These are phyloP conservation scores for Artemisia annua DNA, from an alignment of 129 eudicot genomes.

Conservation along the genomic window DNA sequence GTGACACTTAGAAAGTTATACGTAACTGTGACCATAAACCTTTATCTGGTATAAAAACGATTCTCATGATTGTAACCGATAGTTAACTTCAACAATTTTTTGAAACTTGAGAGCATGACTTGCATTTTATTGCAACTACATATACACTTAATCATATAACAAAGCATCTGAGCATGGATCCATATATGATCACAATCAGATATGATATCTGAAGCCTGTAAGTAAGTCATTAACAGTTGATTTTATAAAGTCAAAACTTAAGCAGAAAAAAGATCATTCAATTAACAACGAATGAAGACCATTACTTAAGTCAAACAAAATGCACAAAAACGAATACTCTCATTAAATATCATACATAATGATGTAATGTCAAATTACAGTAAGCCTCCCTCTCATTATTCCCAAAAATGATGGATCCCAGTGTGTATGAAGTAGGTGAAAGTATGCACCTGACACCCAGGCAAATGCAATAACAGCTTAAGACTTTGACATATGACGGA, in stretches of 20 bases:
- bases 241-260: neutral
- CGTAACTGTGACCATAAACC: no score
- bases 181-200: no score
- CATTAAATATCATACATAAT: slow-evolving; percentile 7
- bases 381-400: slow-evolving; percentile 2
- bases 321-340: neutral
- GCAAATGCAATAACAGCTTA: slow-evolving; percentile 5
- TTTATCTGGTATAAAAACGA: no score
- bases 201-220: neutral
- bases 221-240: neutral
- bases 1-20: no score
- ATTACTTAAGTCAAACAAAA: neutral
- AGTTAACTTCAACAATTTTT: no score
- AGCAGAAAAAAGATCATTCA: neutral
- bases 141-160: no score
- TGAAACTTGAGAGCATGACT: no score
- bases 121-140: no score
- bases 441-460: slow-evolving; percentile 8
- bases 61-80: no score
- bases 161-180: no score
- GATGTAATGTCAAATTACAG: slow-evolving; percentile 5
- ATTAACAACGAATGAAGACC: neutral
- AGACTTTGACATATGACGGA: slow-evolving; percentile 59
- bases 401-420: neutral
- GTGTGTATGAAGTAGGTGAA: slow-evolving; percentile 13